Conservation (phyloP, 73 alveolate genomes). For the Paramecium sexaurelia region DNA sequence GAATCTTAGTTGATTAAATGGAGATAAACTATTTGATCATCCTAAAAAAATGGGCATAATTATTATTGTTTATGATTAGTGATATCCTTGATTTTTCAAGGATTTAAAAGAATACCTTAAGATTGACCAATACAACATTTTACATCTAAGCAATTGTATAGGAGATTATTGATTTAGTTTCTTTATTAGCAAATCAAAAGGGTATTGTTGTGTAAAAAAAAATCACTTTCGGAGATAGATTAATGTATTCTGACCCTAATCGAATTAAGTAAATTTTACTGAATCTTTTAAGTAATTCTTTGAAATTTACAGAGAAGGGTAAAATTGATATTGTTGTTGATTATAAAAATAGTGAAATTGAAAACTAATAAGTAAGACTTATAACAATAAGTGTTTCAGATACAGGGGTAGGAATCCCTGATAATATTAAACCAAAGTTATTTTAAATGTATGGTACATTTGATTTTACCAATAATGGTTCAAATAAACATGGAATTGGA, state of each 20-base stretch:
- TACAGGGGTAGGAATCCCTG: constrained; percentile 67
- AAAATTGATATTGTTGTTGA: constrained; percentile 32
- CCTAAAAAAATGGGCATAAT: constrained; percentile 13
- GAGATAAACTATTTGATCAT: constrained; percentile 19
- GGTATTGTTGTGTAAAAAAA: background rate
- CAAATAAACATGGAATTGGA: constrained; percentile 66
- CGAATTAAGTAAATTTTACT: constrained; percentile 61
- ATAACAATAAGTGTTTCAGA: constrained; percentile 59
- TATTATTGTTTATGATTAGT: constrained; percentile 59
- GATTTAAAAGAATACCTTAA: background rate
- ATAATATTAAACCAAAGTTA: constrained; percentile 32
- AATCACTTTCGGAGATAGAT: constrained; percentile 6
- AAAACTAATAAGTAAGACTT: background rate
- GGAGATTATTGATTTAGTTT: constrained; percentile 6
- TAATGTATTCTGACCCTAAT: constrained; percentile 52
- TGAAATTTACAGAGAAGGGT: constrained; percentile 63
- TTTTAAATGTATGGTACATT: constrained; percentile 67
- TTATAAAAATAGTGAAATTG: constrained; percentile 2
- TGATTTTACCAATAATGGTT: constrained; percentile 10
- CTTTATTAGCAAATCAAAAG: background rate
- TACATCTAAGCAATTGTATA: background rate
- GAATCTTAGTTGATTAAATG: background rate
- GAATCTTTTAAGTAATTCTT: constrained; percentile 53
- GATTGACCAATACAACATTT: background rate
- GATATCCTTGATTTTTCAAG: constrained; percentile 63